Percentiles rank a stretch among this genome's conserved stretches.
Evolutionary conservation across 768 basidiomycete genomes (phyloP).

Genomic region (Serendipita vermifera): DNA sequence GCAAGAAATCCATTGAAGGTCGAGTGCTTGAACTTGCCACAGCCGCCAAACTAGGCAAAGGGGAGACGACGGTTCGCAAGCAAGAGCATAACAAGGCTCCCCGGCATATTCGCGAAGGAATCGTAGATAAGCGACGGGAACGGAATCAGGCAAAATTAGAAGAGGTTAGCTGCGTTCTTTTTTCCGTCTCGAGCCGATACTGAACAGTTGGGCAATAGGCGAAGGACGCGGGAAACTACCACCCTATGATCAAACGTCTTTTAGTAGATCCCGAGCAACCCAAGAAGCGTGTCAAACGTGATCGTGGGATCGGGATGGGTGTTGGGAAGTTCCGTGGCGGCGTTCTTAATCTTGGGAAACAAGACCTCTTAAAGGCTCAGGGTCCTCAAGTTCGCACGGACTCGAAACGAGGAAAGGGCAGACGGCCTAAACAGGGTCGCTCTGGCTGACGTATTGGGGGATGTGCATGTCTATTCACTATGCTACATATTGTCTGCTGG

Average conservation of each 20-base stretch:
- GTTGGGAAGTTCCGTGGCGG: constrained; percentile 65
- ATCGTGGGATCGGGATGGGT: constrained; percentile 62
- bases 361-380: constrained; percentile 39
- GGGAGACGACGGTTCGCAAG: constrained; percentile 47
- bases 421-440: no score
- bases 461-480: no score
- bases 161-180: constrained; percentile 38
- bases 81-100: constrained; percentile 57
- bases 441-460: no score
- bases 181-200: background rate
- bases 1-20: constrained; percentile 61
- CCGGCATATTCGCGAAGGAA: constrained; percentile 59
- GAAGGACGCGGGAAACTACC: constrained; percentile 75
- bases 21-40: constrained; percentile 64
- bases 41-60: constrained; percentile 56
- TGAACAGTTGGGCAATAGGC: constrained; percentile 37
- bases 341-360: constrained; percentile 45
- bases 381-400: no score
- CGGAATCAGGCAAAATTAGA: constrained; percentile 42
- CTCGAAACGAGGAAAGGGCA: no score
- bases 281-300: constrained; percentile 33
- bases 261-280: constrained; percentile 17
- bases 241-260: constrained; percentile 58
- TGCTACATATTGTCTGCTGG: no score
- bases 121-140: constrained; percentile 48